Evolutionary conservation across 2,329 filamentous ascomycete species (phyloP), one percentile per base, ranked within the genome.

Genomic region (Ustulina deusta): DNA sequence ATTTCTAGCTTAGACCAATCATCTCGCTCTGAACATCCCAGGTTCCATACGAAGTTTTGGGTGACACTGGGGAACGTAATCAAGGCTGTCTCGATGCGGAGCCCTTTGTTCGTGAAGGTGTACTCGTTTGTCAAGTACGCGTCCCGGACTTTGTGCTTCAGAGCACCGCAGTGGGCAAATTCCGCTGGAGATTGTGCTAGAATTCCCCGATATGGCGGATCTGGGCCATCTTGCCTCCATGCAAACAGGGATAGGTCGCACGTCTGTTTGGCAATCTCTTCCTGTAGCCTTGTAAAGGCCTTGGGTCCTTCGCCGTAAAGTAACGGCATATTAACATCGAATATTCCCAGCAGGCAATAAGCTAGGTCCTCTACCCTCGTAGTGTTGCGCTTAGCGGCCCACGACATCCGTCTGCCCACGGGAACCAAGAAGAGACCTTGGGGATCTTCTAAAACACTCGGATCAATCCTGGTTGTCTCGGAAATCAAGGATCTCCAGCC

Each of bases 331-430:
- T 64, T 55, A 6, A 58, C 34, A 20, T 64, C 61, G 29, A 64
- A 64, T 36, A 59, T 58, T 3, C 61, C 61, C 13, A 64, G 11
- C 17, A 64, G 52, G 25, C 61, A 64, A 57, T 64, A 64, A 11
- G 61, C 61, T n/a, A 38, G 22, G 54, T 64, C 61, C 42, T 64
- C 61, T 34, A n/a, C 44, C n/a, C 42, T 51, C 11, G 52, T 58
- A 1, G 61, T 64, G n/a, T 40, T 38, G 6, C 61, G 61, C 32
- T 51, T 36, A 15, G 61, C 61, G 25, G 61, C 61, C 61, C 61
- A 64, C 11, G 61, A 64, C 61, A 64, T 64, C 6, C 61, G 61
- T 20, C 34, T 29, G 6, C 52, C 61, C 6, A 64, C 52, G 3
- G 61, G 52, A 42, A 58, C 44, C 3, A 17, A 40, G 20, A 11